A percentile compares a stretch with the other conserved stretches of the same genome.
Evolutionary conservation across 75 land plant genomes (phyloP).

Genomic region (Isoetes taiwanensis): DNA sequence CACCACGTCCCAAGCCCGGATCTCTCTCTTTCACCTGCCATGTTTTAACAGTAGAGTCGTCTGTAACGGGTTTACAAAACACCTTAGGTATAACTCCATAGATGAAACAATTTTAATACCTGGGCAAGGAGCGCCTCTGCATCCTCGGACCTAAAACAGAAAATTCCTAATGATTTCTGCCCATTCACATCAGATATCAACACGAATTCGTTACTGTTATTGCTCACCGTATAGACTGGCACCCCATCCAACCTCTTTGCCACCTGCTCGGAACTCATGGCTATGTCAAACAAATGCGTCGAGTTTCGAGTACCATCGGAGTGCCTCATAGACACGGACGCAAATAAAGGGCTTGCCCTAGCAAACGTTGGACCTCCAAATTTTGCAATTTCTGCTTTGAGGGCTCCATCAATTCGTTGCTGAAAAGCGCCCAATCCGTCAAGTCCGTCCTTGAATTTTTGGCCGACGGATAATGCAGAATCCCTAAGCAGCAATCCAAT

Average conservation of each 20-base stretch:
- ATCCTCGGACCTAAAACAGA: constrained; percentile 51
- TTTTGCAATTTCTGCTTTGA: too few species aligned
- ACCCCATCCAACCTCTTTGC: constrained; percentile 54
- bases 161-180: constrained; percentile 35
- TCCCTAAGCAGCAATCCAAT: too few species aligned
- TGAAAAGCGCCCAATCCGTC: too few species aligned
- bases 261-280: constrained; percentile 12
- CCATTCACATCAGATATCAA: constrained; percentile 34
- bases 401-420: too few species aligned
- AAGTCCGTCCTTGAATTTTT: too few species aligned
- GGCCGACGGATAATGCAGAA: too few species aligned
- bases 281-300: constrained; percentile 9
- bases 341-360: neutral
- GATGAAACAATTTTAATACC: constrained; percentile 4
- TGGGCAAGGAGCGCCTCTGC: constrained; percentile 54
- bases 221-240: constrained; percentile 56
- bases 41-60: constrained; percentile 4
- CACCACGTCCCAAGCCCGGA: constrained; percentile 48
- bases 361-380: neutral
- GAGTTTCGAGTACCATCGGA: too few species aligned
- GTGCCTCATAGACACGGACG: too few species aligned
- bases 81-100: neutral
- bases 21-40: constrained; percentile 55
- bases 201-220: constrained; percentile 39
- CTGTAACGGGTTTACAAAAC: neutral